Base-by-base conservation (phyloP, 108 stramenopile genomes). In the Mayamaea pseudoterrestris region DNA sequence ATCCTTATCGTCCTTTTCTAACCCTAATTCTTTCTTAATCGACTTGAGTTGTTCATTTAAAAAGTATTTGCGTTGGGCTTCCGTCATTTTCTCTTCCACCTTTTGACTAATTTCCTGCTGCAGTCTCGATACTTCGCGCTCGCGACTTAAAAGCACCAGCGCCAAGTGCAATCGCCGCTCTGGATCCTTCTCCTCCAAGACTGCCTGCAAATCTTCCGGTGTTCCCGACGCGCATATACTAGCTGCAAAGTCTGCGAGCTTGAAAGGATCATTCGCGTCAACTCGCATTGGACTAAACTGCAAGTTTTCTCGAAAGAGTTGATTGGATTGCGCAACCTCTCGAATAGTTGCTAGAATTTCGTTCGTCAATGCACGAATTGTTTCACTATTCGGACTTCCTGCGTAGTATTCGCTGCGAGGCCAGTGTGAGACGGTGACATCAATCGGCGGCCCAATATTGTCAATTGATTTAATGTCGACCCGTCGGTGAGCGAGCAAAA, bases 1-100 rank as follows among this genome's bases (percentile, higher is more conserved):
- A 35, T 96, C 93, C 56, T 99, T 99, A 44, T 95, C 98, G 50
- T 99, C 96, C 24, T 80, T 81, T 57, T 97, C 98, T 73, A 97
- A 83, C n/a, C 98, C 98, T 14, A 99, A 73, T 69, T 97, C 96
- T 61, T 94, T 95, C 65, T 99, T 97, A 63, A 99, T 99, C n/a
- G 72, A 83, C 58, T 98, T 96, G 35, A 96, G 79, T 67, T 98
- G 97, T 64, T 98, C 95, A 44, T 51, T 90, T 31, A 98, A 63
- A 54, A 98, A 91, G 69, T 96, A 96, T 35, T 83, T 80, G 11
- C 97, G 68, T 55, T 98, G 95, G 41, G 84, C 59, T 50, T 88
- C 81, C 23, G 67, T 81, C 75, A 96, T 94, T 60, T 90, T 94
- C 58, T 94, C 89, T 68, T 96, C 97, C 5, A 96, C 93, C 66